Conservation (phyloP, 768 basidiomycete species). For the Coprinopsis sp. region DNA sequence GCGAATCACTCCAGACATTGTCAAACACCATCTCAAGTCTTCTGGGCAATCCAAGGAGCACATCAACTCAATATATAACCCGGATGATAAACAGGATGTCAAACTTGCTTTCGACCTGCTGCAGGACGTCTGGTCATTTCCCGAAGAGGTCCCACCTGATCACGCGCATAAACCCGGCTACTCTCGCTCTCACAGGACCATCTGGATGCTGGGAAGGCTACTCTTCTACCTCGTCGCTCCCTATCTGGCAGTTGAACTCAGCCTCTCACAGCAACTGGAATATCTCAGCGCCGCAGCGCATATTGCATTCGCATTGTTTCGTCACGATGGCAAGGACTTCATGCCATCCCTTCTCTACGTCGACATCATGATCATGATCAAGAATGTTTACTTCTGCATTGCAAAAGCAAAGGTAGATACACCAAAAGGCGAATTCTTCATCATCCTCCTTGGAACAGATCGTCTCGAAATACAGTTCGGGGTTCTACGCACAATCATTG, state of each 20-base stretch:
- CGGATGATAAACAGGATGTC: constrained; percentile 22
- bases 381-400: constrained; percentile 34
- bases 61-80: constrained; percentile 18
- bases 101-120: constrained; percentile 20
- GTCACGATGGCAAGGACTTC: constrained; percentile 10
- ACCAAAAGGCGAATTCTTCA: constrained; percentile 23
- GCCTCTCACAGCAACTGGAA: constrained; percentile 27
- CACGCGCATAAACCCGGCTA: constrained; percentile 5
- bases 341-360: constrained; percentile 23
- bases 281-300: constrained; percentile 31
- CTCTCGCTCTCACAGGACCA: constrained; percentile 7
- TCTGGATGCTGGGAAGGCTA: constrained; percentile 16
- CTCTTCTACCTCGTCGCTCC: constrained; percentile 23
- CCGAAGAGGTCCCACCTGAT: too few relatives aligned
- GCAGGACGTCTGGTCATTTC: constrained; percentile 18
- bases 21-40: constrained; percentile 14
- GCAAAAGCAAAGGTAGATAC: constrained; percentile 29
- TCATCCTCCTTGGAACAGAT: constrained; percentile 32
- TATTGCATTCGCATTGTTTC: constrained; percentile 18
- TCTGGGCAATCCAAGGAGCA: constrained; percentile 15
- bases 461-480: constrained; percentile 28
- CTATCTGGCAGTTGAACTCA: constrained; percentile 24
- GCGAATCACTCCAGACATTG: constrained; percentile 19
- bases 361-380: constrained; percentile 34
- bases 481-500: constrained; percentile 25